A percentile compares a stretch with the other conserved stretches of the same genome.
These are phyloP conservation scores for Penicillium silybi DNA, from an alignment of 495 filamentous ascomycete genomes.

Conservation along the genomic window DNA sequence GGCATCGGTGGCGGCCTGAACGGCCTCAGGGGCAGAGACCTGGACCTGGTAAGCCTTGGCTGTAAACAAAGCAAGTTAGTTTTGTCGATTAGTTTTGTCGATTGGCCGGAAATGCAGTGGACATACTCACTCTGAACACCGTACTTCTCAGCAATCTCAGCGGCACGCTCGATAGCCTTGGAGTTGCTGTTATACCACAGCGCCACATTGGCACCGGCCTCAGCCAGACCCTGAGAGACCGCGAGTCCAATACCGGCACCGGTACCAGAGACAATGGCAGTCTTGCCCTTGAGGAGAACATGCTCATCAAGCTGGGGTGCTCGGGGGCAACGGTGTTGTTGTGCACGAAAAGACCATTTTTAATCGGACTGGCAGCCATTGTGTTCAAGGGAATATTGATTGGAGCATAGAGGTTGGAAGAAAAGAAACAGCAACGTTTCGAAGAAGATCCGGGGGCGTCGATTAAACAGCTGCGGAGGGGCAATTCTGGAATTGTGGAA, in stretches of 20 bases:
- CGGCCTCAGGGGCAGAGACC: conserved; percentile 54
- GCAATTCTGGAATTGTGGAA: neutral
- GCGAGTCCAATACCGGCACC: conserved; percentile 77
- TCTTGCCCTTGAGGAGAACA: conserved; percentile 84
- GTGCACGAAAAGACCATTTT: conserved; percentile 55
- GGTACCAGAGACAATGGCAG: conserved; percentile 79
- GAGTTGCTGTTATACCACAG: conserved; percentile 83
- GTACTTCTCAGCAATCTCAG: conserved; percentile 66
- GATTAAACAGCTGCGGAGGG: conserved; percentile 3
- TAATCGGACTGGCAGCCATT: conserved; percentile 35
- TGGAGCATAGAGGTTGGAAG: neutral
- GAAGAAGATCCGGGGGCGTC: neutral
- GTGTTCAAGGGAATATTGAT: neutral
- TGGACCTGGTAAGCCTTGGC: conserved; percentile 76
- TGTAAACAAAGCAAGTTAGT: conserved; percentile 28
- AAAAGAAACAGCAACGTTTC: neutral
- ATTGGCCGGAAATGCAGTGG: neutral
- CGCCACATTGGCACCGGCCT: conserved; percentile 83
- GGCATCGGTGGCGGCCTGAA: conserved; percentile 53
- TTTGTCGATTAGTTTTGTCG: neutral
- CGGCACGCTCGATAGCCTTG: conserved; percentile 64
- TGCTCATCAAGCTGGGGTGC: conserved; percentile 61
- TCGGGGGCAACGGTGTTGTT: conserved; percentile 57
- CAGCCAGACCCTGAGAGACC: conserved; percentile 72
- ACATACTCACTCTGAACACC: conserved; percentile 67